Base-by-base conservation (phyloP, 202 grass and related monocot species). In the Brachypodium distachyon region DNA sequence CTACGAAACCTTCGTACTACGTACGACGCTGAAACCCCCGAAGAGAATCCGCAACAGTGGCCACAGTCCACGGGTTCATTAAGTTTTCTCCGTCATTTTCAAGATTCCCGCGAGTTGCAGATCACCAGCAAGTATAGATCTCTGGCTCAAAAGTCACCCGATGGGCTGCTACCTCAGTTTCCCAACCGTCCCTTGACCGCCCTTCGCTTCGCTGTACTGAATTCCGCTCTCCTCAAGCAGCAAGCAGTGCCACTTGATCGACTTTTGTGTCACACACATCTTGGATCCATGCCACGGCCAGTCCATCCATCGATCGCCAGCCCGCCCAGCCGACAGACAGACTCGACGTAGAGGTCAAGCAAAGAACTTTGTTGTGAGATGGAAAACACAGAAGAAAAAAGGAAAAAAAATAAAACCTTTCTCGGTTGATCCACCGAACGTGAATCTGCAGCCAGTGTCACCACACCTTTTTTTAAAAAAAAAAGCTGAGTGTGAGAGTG, bases 121-220 rank as follows among this genome's bases (percentile, higher is more conserved):
- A 61, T 37, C 27, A 11, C 28, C 16, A n/a, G 62, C 61, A 68
- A 39, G 61, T 23, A 26, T 40, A 72, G 25, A 14, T 40, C 21
- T 7, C 9, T 6, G 65, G 10, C 31, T 1, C 4, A 1, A 1
- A n/a, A 6, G 72, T 82, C 56, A 10, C 64, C 11, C n/a, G n/a
- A n/a, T n/a, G n/a, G n/a, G 39, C 51, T 16, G 17, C 2, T 4
- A 7, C 63, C 72, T n/a, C 57, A 0, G 9, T 7, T 77, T 87
- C 77, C 84, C 65, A 72, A 36, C 84, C 65, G 31, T 41, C 48
- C 58, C 66, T 49, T 77, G 73, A 82, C 83, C 52, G 62, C 17
- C n/a, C n/a, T n/a, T n/a, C n/a, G n/a, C n/a, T n/a, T n/a, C n/a
- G n/a, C n/a, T n/a, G n/a, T n/a, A n/a, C n/a, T n/a, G n/a, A n/a